Base-by-base conservation (phyloP, 257 asterid genomes). In the Fraxinus pennsylvanica region DNA sequence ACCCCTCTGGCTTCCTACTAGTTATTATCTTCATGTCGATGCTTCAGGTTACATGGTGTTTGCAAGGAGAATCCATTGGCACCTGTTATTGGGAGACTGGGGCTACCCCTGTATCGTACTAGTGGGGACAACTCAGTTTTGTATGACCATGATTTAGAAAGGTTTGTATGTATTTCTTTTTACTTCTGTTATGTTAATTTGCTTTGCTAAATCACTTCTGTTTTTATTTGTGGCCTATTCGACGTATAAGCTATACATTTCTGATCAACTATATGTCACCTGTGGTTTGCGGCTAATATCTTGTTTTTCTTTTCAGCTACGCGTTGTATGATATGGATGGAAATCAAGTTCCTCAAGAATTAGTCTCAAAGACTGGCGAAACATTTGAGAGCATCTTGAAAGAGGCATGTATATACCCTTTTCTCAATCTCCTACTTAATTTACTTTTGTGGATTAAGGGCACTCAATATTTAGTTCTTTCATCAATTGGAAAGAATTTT, bases 121-220 rank as follows among this genome's bases (percentile, higher is more conserved):
- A 93, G 99, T 43, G 99, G 96, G 52, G 98, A 96, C 85, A 96
- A 96, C 85, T 93, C 99, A 2, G 99, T 96, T 83, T 82, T 96
- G 78, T 96, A 96, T 52, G 99, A 96, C 89, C 99, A 96, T 87
- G 98, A 96, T 80, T 83, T 96, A 74, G 99, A 96, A 89, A 96
- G 97, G 99, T 96, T 77, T 63, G 43, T 73, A 65, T 74, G 47
- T 74, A 74, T 1, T 22, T 81, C 65, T n/a, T 73, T 15, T 45
- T 27, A 21, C 54, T 74, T 68, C 35, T 57, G 19, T 32, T 17
- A 8, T 74, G 68, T 43, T 43, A 38, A 43, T 43, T 43, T 10
- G 17, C 14, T 43, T 43, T 10, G 17, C 14, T 47, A 47, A 47
- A 47, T 14, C n/a, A 47, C 57, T 13, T 47, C 76, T 27, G 27